Conservation (phyloP, 495 filamentous ascomycete species). For the Aspergillus nidulans region DNA sequence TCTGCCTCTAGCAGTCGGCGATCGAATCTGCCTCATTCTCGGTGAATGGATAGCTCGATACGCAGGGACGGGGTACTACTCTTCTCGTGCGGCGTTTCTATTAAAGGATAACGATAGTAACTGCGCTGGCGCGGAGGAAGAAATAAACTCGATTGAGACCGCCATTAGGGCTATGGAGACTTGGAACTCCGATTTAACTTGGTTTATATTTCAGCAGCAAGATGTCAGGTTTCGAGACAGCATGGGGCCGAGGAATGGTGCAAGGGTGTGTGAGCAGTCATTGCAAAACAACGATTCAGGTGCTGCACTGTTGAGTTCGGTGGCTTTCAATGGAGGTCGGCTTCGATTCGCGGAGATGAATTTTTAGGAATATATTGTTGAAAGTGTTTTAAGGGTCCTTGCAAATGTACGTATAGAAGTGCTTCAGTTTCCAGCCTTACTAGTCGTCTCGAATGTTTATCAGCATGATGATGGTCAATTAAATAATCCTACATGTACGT, state of each 20-base stretch:
- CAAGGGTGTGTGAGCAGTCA: background rate
- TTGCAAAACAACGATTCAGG: background rate
- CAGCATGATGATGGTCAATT: too few species aligned
- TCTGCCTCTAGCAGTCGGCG: slow-evolving; percentile 32
- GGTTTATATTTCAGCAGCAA: slow-evolving; percentile 38
- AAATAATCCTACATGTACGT: too few species aligned
- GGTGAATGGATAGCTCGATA: slow-evolving; percentile 36
- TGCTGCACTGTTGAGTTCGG: slow-evolving; percentile 13
- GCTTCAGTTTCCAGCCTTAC: too few species aligned
- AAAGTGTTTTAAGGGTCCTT: background rate
- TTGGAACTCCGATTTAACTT: slow-evolving; percentile 45
- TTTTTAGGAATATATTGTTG: slow-evolving; percentile 20
- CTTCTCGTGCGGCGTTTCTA: background rate
- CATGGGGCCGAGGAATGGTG: background rate
- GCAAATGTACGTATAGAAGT: too few species aligned
- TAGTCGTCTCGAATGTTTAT: too few species aligned
- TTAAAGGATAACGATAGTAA: background rate
- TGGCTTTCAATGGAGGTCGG: slow-evolving; percentile 17
- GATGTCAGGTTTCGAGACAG: background rate
- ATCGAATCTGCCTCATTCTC: slow-evolving; percentile 37
- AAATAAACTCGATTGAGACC: slow-evolving; percentile 25
- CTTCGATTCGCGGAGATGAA: slow-evolving; percentile 29
- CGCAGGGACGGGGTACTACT: slow-evolving; percentile 35
- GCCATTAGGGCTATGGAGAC: slow-evolving; percentile 40
- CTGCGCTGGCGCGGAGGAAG: background rate